These are phyloP conservation scores for Haematococcus lacustris DNA, from an alignment of 139 green algal genomes.

Conservation along the genomic window DNA sequence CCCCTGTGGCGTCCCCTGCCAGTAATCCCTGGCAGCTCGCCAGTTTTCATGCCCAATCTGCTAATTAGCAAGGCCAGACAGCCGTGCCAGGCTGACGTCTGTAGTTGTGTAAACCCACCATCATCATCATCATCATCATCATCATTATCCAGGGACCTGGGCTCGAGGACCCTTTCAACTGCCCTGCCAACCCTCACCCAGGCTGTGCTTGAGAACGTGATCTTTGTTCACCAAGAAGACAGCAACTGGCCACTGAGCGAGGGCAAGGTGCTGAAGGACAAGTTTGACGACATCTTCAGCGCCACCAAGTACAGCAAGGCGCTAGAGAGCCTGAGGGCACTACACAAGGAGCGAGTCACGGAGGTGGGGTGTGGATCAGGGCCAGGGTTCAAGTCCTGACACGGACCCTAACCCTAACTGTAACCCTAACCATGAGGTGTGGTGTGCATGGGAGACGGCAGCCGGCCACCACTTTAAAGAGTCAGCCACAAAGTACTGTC, in stretches of 20 bases:
- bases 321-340: background rate
- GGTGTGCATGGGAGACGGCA: background rate
- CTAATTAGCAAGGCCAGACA: background rate
- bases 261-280: conserved; percentile 81
- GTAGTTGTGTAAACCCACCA: too few relatives aligned
- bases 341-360: conserved; percentile 52
- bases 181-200: conserved; percentile 5
- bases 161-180: background rate
- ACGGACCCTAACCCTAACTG: background rate
- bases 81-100: too few relatives aligned
- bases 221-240: conserved; percentile 99
- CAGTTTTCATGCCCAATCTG: background rate
- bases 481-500: background rate
- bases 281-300: conserved; percentile 97
- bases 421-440: background rate
- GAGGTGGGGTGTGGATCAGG: conserved; percentile 1
- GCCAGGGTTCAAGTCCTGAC: background rate
- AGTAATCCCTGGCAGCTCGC: background rate
- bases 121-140: background rate
- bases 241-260: conserved; percentile 94
- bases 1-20: background rate
- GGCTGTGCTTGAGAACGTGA: conserved; percentile 90
- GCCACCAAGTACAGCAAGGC: conserved; percentile 92
- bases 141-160: background rate
- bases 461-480: background rate